Percentiles rank a stretch among this genome's conserved stretches.
Conservation (phyloP, 2,329 filamentous ascomycete species). For the Trichoderma breve region DNA sequence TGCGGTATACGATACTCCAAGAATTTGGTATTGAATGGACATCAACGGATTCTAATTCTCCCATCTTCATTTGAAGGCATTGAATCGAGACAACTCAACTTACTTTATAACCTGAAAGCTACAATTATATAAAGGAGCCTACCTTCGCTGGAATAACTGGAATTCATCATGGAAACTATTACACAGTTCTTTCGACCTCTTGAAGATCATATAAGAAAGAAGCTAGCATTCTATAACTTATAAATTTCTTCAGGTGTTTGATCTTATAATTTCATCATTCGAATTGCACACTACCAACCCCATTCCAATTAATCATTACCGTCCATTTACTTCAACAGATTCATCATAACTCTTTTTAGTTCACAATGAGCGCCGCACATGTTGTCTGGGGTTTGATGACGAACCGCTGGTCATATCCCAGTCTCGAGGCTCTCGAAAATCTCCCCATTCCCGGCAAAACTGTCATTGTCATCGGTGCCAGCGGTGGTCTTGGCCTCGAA, state of each 20-base stretch:
- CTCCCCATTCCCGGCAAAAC: slow-evolving; percentile 27
- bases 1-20: not conserved
- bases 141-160: not conserved
- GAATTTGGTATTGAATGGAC: not conserved
- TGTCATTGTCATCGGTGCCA: slow-evolving; percentile 40
- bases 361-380: not conserved
- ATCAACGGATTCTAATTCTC: not conserved
- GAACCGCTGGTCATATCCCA: slow-evolving; percentile 11
- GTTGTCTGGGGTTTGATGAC: not conserved
- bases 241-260: not conserved
- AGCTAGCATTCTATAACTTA: not conserved
- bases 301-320: not conserved
- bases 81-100: not conserved
- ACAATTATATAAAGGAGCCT: not conserved
- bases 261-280: not conserved
- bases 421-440: not conserved
- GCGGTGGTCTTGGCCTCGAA: slow-evolving; percentile 40
- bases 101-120: not conserved
- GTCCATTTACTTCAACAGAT: not conserved
- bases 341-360: not conserved
- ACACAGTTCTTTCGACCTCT: not conserved
- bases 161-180: not conserved
- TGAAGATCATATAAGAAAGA: not conserved
- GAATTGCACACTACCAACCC: not conserved
- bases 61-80: not conserved